Evolutionary conservation across 2,329 filamentous ascomycete species (phyloP).

Genomic region (Colletotrichum orchidophilum): DNA sequence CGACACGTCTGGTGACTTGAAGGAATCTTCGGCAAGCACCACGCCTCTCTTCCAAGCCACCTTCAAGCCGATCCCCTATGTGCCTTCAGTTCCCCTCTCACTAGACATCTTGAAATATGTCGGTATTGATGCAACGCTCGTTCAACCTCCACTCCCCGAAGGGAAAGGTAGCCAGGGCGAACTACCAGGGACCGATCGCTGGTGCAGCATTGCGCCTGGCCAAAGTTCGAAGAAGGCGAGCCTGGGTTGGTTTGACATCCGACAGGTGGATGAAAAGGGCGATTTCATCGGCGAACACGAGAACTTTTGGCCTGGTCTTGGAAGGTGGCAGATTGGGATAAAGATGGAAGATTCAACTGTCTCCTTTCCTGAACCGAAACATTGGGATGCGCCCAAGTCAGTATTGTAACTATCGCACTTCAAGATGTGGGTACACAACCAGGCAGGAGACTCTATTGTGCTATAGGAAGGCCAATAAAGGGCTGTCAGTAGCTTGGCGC

Average conservation of each 20-base stretch:
- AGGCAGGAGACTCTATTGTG: background rate
- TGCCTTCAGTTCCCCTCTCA: slow-evolving; percentile 55
- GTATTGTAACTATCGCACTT: slow-evolving; percentile 32
- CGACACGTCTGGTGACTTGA: slow-evolving; percentile 43
- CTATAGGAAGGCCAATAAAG: background rate
- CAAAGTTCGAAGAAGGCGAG: slow-evolving; percentile 43
- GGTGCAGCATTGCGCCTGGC: slow-evolving; percentile 50
- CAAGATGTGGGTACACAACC: background rate
- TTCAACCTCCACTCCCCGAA: slow-evolving; percentile 59
- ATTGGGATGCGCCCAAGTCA: slow-evolving; percentile 39
- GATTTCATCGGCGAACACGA: slow-evolving; percentile 39
- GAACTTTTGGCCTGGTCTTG: slow-evolving; percentile 59
- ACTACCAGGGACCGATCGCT: slow-evolving; percentile 56
- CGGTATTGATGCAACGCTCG: slow-evolving; percentile 53
- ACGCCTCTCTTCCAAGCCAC: slow-evolving; percentile 57
- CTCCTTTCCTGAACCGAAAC: slow-evolving; percentile 36
- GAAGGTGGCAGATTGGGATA: slow-evolving; percentile 54
- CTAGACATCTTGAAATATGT: slow-evolving; percentile 48
- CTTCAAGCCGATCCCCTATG: slow-evolving; percentile 51
- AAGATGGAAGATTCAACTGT: slow-evolving; percentile 49
- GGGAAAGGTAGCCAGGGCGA: slow-evolving; percentile 51
- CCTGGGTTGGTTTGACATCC: slow-evolving; percentile 59
- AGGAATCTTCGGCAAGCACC: slow-evolving; percentile 44
- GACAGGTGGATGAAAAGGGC: slow-evolving; percentile 45
- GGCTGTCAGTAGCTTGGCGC: background rate